Conservation (phyloP, 2,329 filamentous ascomycete species). For the Aspergillus tanneri region DNA sequence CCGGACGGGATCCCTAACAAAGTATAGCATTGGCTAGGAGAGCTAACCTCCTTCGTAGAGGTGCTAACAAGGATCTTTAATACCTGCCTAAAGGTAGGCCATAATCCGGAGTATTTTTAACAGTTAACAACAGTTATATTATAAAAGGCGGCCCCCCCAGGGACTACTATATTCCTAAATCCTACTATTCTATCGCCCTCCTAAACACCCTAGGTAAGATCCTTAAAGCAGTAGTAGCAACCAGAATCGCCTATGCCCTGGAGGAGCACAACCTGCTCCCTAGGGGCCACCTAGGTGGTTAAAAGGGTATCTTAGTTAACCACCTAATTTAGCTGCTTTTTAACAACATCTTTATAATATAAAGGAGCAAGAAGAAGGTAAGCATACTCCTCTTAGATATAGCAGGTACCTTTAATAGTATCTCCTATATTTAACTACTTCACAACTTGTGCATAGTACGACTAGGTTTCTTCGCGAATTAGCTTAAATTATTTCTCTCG, state of each 20-base stretch:
- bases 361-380: conserved; percentile 1
- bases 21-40: conserved; percentile 7
- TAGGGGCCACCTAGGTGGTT: conserved; percentile 10
- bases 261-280: conserved; percentile 12
- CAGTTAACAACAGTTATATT: conserved; percentile 5
- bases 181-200: conserved; percentile 15
- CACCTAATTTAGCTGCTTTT: conserved; percentile 15
- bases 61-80: conserved; percentile 4
- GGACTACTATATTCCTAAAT: conserved; percentile 12
- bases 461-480: neutral
- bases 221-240: conserved; percentile 11
- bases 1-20: conserved; percentile 4
- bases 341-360: conserved; percentile 4
- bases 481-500: conserved; percentile 8
- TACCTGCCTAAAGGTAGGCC: neutral
- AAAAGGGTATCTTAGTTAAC: conserved; percentile 14
- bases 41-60: neutral
- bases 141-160: conserved; percentile 1
- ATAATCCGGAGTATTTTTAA: conserved; percentile 12
- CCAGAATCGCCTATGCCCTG: conserved; percentile 4
- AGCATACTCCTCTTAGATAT: conserved; percentile 17
- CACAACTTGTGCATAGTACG: conserved; percentile 6
- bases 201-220: conserved; percentile 17
- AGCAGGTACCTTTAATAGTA: conserved; percentile 14
- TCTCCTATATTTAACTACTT: conserved; percentile 10